Base-by-base conservation (phyloP, 257 asterid genomes). In the Primulina eburnea region DNA sequence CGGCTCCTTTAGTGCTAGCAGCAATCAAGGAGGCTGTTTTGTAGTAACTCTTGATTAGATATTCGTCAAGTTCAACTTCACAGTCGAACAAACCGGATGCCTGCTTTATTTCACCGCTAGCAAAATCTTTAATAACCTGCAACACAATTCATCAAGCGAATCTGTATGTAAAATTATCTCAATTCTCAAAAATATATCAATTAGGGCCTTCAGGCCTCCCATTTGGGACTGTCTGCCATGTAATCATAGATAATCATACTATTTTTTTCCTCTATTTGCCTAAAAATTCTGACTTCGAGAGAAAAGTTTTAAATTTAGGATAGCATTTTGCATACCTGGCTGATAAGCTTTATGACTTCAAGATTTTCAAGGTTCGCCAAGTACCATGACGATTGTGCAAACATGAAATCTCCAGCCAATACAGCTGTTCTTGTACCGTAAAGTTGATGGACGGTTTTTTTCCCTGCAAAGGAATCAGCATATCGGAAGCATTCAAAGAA, bases 371-470 rank as follows among this genome's bases (percentile, higher is more conserved):
- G 98, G 79, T 90, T 90, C 18, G 96, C 97, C 7, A 93, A 83
- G 87, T 89, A 90, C 98, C 97, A 93, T 11, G 98, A 93, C 16
- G 98, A 93, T 76, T 93, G 98, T 35, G 98, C 97, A 78, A 92
- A 90, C 97, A 92, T 90, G 67, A 88, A 90, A 84, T 92, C 97
- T 14, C 98, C 98, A 60, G 97, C 97, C 76, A 92, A 81, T 5
- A 92, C 98, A 35, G 98, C 97, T 7, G 90, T 90, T 75, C 96
- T 79, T 17, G 98, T 92, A 53, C 97, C 98, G 29, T 88, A 88
- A 73, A 90, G 28, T 64, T 92, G 97, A 72, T 92, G 98, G 64
- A 90, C 95, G 10, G 97, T 90, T 75, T 86, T 95, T 81, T 90
- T 87, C 62, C 98, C 98, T 89, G 85, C 60, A 72, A 5, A 64